Evolutionary conservation across 768 basidiomycete species (phyloP).

Genomic region (Scleroderma citrinum): DNA sequence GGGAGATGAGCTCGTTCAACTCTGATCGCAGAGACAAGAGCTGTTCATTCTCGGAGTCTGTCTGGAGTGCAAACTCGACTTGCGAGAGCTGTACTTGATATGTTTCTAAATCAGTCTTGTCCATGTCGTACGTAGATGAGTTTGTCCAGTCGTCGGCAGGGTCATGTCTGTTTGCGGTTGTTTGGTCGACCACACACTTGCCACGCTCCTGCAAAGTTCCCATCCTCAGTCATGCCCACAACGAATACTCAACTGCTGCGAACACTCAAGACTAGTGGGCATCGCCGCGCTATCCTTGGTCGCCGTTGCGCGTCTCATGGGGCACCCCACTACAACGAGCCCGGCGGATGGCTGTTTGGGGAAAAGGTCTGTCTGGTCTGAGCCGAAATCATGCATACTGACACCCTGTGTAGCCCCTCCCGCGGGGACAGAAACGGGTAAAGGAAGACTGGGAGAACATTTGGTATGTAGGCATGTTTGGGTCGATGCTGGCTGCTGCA

Average conservation of each 20-base stretch:
- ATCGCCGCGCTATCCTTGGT: constrained; percentile 21
- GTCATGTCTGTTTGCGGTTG: background rate
- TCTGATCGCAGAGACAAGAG: constrained; percentile 69
- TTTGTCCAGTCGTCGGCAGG: background rate
- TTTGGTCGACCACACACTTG: background rate
- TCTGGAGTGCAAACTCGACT: constrained; percentile 71
- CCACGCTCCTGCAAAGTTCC: background rate
- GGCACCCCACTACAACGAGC: constrained; percentile 83
- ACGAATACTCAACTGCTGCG: background rate
- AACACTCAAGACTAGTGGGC: background rate
- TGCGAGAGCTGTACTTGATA: constrained; percentile 89
- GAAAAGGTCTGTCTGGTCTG: constrained; percentile 58
- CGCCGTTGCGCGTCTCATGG: constrained; percentile 66
- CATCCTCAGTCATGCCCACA: background rate
- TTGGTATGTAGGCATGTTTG: constrained; percentile 92
- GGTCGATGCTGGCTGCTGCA: constrained; percentile 68
- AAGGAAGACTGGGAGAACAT: constrained; percentile 89
- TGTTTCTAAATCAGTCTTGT: constrained; percentile 78
- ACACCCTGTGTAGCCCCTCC: constrained; percentile 48
- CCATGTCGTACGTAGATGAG: constrained; percentile 18
- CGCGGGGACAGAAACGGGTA: constrained; percentile 77
- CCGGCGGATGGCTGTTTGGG: constrained; percentile 80
- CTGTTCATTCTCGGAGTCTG: constrained; percentile 71
- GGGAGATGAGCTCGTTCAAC: constrained; percentile 76
- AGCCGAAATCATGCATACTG: too few species aligned